phyloP scores from a whole-genome alignment of 1,139 yeast genomes.

The Magnusiomyces sp. region DNA sequence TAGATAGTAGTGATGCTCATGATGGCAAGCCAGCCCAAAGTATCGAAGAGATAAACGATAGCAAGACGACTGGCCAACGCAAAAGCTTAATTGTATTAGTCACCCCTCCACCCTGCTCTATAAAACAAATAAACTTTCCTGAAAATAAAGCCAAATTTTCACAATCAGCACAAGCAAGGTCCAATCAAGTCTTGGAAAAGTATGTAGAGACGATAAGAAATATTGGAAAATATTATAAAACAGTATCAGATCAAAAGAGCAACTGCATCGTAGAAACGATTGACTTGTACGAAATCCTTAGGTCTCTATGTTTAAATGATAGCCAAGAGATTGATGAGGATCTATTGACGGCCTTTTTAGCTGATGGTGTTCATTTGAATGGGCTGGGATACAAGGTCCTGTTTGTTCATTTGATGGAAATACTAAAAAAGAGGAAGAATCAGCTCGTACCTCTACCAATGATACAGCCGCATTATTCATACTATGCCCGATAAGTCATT shows the following conservation, averaged over 20 bases:
- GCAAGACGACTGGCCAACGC: too few species aligned
- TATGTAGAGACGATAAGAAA: constrained; percentile 8
- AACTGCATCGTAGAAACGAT: background rate
- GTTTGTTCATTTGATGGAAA: constrained; percentile 3
- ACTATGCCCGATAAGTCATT: too few species aligned
- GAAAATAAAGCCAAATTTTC: constrained; percentile 11
- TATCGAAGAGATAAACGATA: too few species aligned
- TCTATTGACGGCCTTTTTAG: background rate
- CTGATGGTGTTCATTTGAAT: constrained; percentile 15
- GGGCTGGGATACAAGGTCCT: constrained; percentile 14
- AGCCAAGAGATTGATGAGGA: background rate
- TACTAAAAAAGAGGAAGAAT: background rate
- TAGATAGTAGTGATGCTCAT: background rate
- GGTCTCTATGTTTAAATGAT: background rate
- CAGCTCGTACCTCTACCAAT: background rate
- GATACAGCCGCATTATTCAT: background rate
- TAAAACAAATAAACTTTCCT: constrained; percentile 7
- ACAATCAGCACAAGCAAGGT: constrained; percentile 11
- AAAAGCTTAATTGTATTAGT: constrained; percentile 9
- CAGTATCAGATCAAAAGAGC: background rate
- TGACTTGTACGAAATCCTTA: background rate
- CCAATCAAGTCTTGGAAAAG: constrained; percentile 6
- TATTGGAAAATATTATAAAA: background rate
- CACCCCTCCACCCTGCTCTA: constrained; percentile 15
- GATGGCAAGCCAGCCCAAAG: constrained; percentile 4